A percentile compares a stretch with the other conserved stretches of the same genome.
Evolutionary conservation across 768 basidiomycete genomes (phyloP).

Genomic region (Cubamyces sp.): DNA sequence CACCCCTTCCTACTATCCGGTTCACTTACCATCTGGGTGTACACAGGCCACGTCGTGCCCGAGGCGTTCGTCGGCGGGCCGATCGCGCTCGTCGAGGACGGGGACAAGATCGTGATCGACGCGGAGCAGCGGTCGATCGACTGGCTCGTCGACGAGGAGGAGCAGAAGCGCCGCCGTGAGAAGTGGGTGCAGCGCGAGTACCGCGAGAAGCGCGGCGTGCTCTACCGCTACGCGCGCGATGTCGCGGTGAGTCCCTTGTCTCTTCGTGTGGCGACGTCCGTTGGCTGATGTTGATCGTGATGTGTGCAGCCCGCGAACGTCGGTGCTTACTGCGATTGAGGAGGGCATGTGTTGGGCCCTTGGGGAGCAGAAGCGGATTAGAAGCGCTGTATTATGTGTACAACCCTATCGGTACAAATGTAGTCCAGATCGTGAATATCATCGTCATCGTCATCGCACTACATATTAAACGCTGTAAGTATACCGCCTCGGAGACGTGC

Average conservation of each 20-base stretch:
- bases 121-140: slow-evolving; percentile 63
- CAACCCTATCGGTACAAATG: slow-evolving; percentile 6
- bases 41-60: slow-evolving; percentile 59
- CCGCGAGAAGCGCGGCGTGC: slow-evolving; percentile 72
- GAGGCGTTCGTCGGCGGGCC: slow-evolving; percentile 82
- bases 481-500: neutral
- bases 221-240: slow-evolving; percentile 82
- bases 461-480: neutral
- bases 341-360: slow-evolving; percentile 2
- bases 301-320: slow-evolving; percentile 69
- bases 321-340: slow-evolving; percentile 82
- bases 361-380: neutral
- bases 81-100: slow-evolving; percentile 85
- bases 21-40: neutral
- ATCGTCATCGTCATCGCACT: neutral
- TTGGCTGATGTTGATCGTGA: slow-evolving; percentile 3
- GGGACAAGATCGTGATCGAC: slow-evolving; percentile 79
- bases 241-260: slow-evolving; percentile 68
- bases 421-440: neutral
- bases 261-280: neutral
- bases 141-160: slow-evolving; percentile 73
- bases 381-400: slow-evolving; percentile 17
- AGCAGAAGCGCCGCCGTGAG: slow-evolving; percentile 59
- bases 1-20: neutral
- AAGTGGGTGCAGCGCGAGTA: slow-evolving; percentile 71